These are phyloP conservation scores for Pythium brassicae DNA, from an alignment of 352 stramenopile genomes.

Conservation along the genomic window DNA sequence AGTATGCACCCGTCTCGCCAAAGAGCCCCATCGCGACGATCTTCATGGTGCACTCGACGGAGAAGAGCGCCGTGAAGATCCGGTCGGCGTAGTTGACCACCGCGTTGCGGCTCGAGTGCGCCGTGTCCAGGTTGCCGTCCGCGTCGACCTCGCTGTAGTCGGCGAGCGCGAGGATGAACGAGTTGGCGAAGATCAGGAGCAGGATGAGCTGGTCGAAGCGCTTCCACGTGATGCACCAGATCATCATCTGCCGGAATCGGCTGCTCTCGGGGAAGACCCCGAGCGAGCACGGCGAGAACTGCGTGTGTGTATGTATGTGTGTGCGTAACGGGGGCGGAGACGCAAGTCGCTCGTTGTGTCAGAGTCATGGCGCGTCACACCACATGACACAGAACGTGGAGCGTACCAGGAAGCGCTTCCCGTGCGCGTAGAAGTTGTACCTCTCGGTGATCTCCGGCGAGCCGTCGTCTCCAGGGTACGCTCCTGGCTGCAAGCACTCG, in stretches of 20 bases:
- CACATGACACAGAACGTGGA: background rate
- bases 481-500: conserved; percentile 5
- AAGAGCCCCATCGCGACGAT: conserved; percentile 84
- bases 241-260: conserved; percentile 45
- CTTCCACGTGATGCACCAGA: conserved; percentile 70
- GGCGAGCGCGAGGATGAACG: conserved; percentile 70
- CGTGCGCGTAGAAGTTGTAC: conserved; percentile 62
- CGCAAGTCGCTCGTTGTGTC: too few species aligned
- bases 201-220: conserved; percentile 84
- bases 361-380: background rate
- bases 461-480: conserved; percentile 16
- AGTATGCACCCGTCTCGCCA: conserved; percentile 65
- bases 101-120: conserved; percentile 37
- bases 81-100: conserved; percentile 56
- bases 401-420: conserved; percentile 49
- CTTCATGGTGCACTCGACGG: conserved; percentile 87
- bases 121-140: conserved; percentile 34
- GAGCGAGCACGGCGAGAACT: conserved; percentile 60
- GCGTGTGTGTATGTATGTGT: background rate
- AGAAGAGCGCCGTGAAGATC: conserved; percentile 72
- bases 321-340: too few species aligned
- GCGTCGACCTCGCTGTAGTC: conserved; percentile 65
- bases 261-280: conserved; percentile 45
- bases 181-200: conserved; percentile 81
- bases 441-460: conserved; percentile 16